Conservation (phyloP, 2,329 filamentous ascomycete genomes). For the Tolypocladium tundrense region DNA sequence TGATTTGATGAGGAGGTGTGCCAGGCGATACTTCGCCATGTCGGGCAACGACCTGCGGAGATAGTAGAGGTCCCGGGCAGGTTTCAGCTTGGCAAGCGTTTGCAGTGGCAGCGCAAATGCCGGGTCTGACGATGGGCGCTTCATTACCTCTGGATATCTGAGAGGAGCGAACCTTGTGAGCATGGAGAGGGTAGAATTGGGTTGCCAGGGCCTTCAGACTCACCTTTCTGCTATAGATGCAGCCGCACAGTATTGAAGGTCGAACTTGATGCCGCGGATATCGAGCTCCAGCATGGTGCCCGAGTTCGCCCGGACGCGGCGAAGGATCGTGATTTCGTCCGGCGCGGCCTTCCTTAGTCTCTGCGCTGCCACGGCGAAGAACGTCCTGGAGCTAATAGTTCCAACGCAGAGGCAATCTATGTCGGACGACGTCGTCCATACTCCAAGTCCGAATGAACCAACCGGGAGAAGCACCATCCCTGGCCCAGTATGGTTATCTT, state of each 20-base stretch:
- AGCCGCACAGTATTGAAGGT: slow-evolving; percentile 58
- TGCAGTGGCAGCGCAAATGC: slow-evolving; percentile 45
- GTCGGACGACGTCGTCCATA: slow-evolving; percentile 51
- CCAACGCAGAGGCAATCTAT: slow-evolving; percentile 58
- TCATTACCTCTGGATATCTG: slow-evolving; percentile 36
- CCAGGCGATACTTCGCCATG: slow-evolving; percentile 43
- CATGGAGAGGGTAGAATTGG: neutral
- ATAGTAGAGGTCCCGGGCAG: slow-evolving; percentile 51
- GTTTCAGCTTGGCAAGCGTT: slow-evolving; percentile 52
- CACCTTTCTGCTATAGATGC: slow-evolving; percentile 40
- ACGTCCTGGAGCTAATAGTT: slow-evolving; percentile 47
- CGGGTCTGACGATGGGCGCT: slow-evolving; percentile 37
- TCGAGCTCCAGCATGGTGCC: slow-evolving; percentile 56
- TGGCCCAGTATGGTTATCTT: slow-evolving; percentile 10
- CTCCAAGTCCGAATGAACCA: slow-evolving; percentile 55
- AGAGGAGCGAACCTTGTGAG: neutral
- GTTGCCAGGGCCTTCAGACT: slow-evolving; percentile 1
- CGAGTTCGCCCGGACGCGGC: slow-evolving; percentile 46
- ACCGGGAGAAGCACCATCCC: slow-evolving; percentile 46
- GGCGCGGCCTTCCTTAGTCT: slow-evolving; percentile 37
- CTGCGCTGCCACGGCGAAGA: slow-evolving; percentile 49
- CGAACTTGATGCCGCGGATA: slow-evolving; percentile 46
- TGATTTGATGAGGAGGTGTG: slow-evolving; percentile 48
- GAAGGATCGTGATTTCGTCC: slow-evolving; percentile 37
- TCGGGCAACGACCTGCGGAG: slow-evolving; percentile 50